Evolutionary conservation across 495 filamentous ascomycete species (phyloP).

Genomic region (Diplogelasinospora grovesii): DNA sequence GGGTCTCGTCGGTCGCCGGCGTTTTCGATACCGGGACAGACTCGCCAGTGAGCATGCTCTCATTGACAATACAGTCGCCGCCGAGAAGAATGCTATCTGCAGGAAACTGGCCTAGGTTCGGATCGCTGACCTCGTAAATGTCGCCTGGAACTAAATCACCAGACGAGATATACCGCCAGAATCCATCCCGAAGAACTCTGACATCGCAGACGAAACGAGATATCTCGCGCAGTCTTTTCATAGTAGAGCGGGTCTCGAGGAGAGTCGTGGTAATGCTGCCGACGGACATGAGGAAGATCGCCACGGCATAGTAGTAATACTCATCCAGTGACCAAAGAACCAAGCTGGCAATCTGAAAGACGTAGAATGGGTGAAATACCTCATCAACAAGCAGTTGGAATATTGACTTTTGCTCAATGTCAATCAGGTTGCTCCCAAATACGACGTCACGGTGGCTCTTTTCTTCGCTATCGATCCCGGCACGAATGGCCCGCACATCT

Average conservation of each 20-base stretch:
- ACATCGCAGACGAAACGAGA: constrained; percentile 93
- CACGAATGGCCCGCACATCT: constrained; percentile 64
- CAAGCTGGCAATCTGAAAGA: constrained; percentile 94
- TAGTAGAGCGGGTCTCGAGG: constrained; percentile 85
- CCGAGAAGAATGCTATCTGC: constrained; percentile 88
- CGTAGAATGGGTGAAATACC: constrained; percentile 96
- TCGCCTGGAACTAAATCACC: constrained; percentile 91
- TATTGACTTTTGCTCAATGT: constrained; percentile 82
- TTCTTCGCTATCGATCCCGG: constrained; percentile 85
- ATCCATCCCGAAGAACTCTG: constrained; percentile 85
- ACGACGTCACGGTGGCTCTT: constrained; percentile 75
- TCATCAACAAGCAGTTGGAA: constrained; percentile 84
- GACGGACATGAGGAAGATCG: constrained; percentile 91
- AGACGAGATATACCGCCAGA: constrained; percentile 85
- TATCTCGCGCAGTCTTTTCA: constrained; percentile 84
- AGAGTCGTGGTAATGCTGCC: constrained; percentile 86
- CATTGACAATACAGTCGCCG: constrained; percentile 97
- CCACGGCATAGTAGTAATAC: constrained; percentile 96
- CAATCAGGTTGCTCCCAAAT: constrained; percentile 83
- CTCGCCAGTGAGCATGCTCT: constrained; percentile 99
- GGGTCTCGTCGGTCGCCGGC: constrained; percentile 75
- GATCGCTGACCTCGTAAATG: constrained; percentile 95
- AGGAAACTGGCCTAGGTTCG: constrained; percentile 85
- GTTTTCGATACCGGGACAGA: constrained; percentile 94
- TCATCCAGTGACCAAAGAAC: constrained; percentile 90